Evolutionary conservation across 352 stramenopile genomes (phyloP).

Genomic region (Pythium volutum): DNA sequence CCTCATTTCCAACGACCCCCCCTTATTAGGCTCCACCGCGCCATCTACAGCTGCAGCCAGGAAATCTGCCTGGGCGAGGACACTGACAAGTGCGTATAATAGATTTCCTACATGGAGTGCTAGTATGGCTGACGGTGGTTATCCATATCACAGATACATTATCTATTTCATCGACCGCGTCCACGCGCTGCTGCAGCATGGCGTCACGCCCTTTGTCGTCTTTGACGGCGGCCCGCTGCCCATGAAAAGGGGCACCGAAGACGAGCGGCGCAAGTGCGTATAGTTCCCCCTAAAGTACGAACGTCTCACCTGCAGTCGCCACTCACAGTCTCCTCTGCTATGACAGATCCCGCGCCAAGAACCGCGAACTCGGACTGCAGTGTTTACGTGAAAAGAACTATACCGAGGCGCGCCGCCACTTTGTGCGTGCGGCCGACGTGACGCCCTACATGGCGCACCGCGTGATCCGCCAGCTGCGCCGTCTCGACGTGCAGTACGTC

Average conservation of each 20-base stretch:
- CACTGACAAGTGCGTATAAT: conserved; percentile 46
- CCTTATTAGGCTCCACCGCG: conserved; percentile 78
- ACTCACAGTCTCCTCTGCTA: neutral
- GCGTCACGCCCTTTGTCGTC: conserved; percentile 88
- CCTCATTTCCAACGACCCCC: too few species aligned
- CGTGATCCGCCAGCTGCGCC: conserved; percentile 39
- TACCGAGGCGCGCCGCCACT: conserved; percentile 63
- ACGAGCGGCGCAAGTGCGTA: conserved; percentile 58
- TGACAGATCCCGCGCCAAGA: conserved; percentile 65
- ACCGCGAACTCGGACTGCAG: conserved; percentile 60
- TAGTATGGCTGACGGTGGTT: neutral
- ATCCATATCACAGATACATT: conserved; percentile 64
- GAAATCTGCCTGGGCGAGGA: conserved; percentile 73
- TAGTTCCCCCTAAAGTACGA: neutral
- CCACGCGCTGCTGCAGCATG: conserved; percentile 77
- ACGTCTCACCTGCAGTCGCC: too few species aligned
- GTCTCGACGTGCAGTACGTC: conserved; percentile 86
- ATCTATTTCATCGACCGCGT: conserved; percentile 87
- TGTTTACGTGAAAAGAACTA: conserved; percentile 55
- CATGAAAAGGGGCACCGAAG: conserved; percentile 85
- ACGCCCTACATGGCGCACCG: conserved; percentile 79
- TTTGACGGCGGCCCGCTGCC: conserved; percentile 92
- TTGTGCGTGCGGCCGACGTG: conserved; percentile 67
- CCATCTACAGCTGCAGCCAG: conserved; percentile 79
- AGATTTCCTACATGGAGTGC: too few species aligned